Evolutionary conservation across 2,329 filamentous ascomycete species (phyloP), one percentile per base, ranked within the genome.

Genomic region (Aspergillus bombycis): DNA sequence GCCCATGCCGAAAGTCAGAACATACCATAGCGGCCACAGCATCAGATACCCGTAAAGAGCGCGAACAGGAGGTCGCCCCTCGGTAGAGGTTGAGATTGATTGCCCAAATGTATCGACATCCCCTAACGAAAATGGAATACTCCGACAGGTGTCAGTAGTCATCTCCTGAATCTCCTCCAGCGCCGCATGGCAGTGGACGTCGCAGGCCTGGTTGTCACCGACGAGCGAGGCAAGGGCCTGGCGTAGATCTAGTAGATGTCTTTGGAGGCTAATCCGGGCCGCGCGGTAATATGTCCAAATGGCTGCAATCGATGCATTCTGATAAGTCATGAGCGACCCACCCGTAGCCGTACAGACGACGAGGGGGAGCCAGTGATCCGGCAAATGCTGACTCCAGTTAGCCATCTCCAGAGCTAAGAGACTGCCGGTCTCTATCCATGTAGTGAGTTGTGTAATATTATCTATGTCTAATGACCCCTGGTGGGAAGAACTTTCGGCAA

Each of bases 21-120:
- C 69, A 52, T 76, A 76, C 77, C 77, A 79, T n/a, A 78, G 63
- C 2, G 77, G 77, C 77, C 77, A 79, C 3, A 78, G 66, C 59
- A 78, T 65, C 21, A 68, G 71, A 32, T 77, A 76, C 0, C 66
- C 74, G 28, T 77, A 72, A 2, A 72, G 72, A 1, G 75, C 75
- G 21, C 75, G 75, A 16, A 77, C 63, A 12, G 66, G 65, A 34
- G 65, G 64, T 23, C 58, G 67, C 6, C 61, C 62, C 23, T 69
- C 60, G 2, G 59, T 41, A 9, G 65, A 66, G 6, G 65, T 62
- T 1, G 61, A 62, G 9, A 65, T 67, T 1, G 69, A 68, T 6
- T 73, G 73, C 5, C 77, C 77, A 7, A 72, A 64, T 11, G 62
- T 67, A 50, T 79, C 77, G 19, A 79, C 67, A 26, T 77, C 71